phyloP scores from a whole-genome alignment of 768 basidiomycete genomes.

The Leccinum longicurvipes region DNA sequence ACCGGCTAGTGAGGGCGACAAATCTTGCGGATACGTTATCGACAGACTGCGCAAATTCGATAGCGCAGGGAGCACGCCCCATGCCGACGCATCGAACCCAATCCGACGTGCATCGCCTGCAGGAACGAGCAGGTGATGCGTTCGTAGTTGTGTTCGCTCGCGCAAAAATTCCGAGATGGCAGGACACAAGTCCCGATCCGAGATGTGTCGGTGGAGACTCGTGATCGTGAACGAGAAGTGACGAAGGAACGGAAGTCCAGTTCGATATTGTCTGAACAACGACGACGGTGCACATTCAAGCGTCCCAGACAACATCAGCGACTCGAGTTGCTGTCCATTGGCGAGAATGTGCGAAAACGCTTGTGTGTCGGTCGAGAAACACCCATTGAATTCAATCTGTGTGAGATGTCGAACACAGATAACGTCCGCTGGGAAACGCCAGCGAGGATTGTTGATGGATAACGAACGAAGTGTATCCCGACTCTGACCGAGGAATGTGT shows the following conservation, averaged over 20 bases:
- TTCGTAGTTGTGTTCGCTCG: constrained; percentile 48
- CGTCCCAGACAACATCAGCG: constrained; percentile 50
- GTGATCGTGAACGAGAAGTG: constrained; percentile 58
- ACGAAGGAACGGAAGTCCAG: constrained; percentile 57
- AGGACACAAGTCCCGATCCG: constrained; percentile 65
- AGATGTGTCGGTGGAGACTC: constrained; percentile 41
- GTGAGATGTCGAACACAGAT: constrained; percentile 64
- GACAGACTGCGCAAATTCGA: constrained; percentile 47
- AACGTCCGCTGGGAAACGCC: constrained; percentile 54
- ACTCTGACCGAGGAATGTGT: constrained; percentile 50
- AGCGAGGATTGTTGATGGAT: constrained; percentile 50
- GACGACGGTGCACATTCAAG: constrained; percentile 51
- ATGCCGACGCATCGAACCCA: constrained; percentile 67
- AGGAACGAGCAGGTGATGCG: constrained; percentile 49
- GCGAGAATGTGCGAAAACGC: constrained; percentile 59
- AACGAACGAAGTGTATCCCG: constrained; percentile 51
- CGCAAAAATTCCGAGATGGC: constrained; percentile 66
- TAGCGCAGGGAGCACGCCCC: constrained; percentile 67
- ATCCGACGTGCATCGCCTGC: constrained; percentile 45
- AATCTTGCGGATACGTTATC: constrained; percentile 62
- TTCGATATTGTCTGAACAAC: constrained; percentile 43
- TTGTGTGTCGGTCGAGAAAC: constrained; percentile 47
- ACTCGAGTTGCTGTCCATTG: constrained; percentile 65
- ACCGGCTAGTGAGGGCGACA: constrained; percentile 60
- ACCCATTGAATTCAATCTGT: constrained; percentile 57